A percentile compares a stretch with the other conserved stretches of the same genome.
These are phyloP conservation scores for Fraxinus quadrangulata DNA, from an alignment of 257 asterid genomes.

Conservation along the genomic window DNA sequence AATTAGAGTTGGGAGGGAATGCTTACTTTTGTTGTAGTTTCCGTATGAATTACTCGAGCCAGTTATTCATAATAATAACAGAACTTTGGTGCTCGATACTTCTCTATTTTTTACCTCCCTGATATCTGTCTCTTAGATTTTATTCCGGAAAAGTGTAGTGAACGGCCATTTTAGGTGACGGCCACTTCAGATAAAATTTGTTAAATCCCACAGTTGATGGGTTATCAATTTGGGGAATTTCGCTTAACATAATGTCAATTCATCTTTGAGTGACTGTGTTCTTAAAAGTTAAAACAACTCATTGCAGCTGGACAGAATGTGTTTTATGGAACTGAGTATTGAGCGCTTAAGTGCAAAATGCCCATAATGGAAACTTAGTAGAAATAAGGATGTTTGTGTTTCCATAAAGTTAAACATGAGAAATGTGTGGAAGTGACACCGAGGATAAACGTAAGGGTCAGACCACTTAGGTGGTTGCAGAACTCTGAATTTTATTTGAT, in stretches of 20 bases:
- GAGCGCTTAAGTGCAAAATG: not conserved
- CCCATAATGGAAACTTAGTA: not conserved
- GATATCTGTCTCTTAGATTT: not conserved
- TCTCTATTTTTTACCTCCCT: not conserved
- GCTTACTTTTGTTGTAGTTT: not conserved
- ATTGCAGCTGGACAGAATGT: not conserved
- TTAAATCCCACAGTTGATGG: not conserved
- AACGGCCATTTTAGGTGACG: not conserved
- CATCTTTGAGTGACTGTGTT: constrained; percentile 3
- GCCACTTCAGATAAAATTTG: not conserved
- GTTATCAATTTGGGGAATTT: not conserved
- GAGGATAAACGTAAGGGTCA: not conserved
- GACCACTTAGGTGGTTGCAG: not conserved
- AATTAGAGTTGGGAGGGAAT: not conserved
- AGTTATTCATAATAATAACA: not conserved
- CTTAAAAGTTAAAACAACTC: not conserved
- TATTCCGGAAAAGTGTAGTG: not conserved
- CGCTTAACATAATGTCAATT: not conserved
- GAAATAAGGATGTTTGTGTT: not conserved
- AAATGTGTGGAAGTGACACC: not conserved
- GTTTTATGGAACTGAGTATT: not conserved
- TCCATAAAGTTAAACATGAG: not conserved
- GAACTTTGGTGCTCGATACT: not conserved
- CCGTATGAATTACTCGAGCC: not conserved
- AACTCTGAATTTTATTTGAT: not conserved